phyloP scores from a whole-genome alignment of 257 asterid genomes.

The Nicotiana tomentosiformis region DNA sequence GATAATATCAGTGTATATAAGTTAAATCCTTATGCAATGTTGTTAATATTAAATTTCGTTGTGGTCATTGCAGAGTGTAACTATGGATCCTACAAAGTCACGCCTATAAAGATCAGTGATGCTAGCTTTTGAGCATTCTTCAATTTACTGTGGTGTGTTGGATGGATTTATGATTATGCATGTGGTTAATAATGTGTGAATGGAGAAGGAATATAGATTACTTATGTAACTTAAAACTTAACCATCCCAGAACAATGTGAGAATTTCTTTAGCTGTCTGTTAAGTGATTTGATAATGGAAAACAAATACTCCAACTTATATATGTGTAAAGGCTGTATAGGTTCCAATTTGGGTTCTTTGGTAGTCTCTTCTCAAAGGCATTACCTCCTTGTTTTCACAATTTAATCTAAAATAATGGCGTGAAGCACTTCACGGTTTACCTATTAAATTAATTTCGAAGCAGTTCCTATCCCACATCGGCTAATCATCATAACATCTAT shows the following conservation, averaged over 20 bases:
- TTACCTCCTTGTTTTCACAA: too few relatives aligned
- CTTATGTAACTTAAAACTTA: not conserved
- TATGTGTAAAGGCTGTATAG: too few relatives aligned
- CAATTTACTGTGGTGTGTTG: not conserved
- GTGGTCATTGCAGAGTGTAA: constrained; percentile 43
- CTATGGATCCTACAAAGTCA: constrained; percentile 38
- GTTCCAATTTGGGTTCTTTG: too few relatives aligned
- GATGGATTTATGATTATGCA: not conserved
- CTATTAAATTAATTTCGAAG: too few relatives aligned
- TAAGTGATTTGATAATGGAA: not conserved
- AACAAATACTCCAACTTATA: not conserved
- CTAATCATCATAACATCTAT: too few relatives aligned
- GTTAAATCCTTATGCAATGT: not conserved
- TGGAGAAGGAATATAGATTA: not conserved
- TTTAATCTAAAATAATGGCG: too few relatives aligned
- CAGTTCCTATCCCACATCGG: too few relatives aligned
- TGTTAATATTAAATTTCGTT: not conserved
- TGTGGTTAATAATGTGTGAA: not conserved
- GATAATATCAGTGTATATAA: not conserved
- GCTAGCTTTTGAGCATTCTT: not conserved
- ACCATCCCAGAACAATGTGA: not conserved
- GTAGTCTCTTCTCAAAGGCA: too few relatives aligned
- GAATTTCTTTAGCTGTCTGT: not conserved
- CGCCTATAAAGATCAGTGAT: constrained; percentile 42
- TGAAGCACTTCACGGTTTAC: too few relatives aligned